These are phyloP conservation scores for Ceriops decandra DNA, from an alignment of 345 rosid genomes.

Conservation along the genomic window DNA sequence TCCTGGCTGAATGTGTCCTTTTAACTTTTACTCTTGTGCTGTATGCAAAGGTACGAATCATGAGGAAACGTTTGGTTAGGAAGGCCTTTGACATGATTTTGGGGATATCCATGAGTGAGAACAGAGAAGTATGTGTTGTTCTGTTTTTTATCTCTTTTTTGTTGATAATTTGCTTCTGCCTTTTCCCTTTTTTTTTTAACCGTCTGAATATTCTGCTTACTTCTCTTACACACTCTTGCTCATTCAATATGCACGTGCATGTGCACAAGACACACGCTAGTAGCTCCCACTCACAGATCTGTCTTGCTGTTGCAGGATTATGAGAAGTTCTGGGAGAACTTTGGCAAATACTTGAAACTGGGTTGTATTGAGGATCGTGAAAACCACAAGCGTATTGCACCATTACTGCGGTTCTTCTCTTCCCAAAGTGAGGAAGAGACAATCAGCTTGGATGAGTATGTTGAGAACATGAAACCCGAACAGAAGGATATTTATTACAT, in stretches of 20 bases:
- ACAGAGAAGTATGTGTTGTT: conserved; percentile 58
- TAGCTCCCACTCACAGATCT: too few relatives aligned
- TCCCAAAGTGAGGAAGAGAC: conserved; percentile 89
- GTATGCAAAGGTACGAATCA: conserved; percentile 68
- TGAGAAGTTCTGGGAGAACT: conserved; percentile 93
- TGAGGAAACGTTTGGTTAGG: conserved; percentile 86
- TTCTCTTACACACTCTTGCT: not conserved
- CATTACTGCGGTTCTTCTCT: conserved; percentile 88
- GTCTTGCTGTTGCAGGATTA: conserved; percentile 58
- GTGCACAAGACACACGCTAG: too few relatives aligned
- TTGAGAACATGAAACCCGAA: conserved; percentile 92
- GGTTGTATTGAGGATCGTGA: conserved; percentile 98
- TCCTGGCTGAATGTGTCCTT: not conserved
- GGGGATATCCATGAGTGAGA: conserved; percentile 86
- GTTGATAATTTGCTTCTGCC: not conserved
- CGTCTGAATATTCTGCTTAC: not conserved
- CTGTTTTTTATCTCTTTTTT: not conserved
- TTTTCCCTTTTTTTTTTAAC: not conserved
- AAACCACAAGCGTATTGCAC: conserved; percentile 96
- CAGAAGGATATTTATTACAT: conserved; percentile 89
- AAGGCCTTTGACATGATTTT: conserved; percentile 96
- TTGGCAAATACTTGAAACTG: conserved; percentile 75
- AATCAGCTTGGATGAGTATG: conserved; percentile 97
- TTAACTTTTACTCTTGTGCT: conserved; percentile 17
- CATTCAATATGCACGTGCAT: not conserved